These are phyloP conservation scores for Jackrogersella multiformis DNA, from an alignment of 495 filamentous ascomycete genomes.

Conservation along the genomic window DNA sequence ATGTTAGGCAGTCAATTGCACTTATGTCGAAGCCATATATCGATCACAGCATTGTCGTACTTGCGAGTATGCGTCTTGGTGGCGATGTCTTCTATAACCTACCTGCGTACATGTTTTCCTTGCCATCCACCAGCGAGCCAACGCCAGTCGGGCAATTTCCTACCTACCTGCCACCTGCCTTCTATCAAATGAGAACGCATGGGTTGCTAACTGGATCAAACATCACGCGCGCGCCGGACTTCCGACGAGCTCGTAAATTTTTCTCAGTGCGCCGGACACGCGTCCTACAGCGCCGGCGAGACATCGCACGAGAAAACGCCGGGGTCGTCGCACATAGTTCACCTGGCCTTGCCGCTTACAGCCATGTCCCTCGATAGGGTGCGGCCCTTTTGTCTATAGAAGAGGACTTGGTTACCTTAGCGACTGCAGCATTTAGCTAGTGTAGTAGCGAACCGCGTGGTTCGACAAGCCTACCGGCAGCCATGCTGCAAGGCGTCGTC, in stretches of 20 bases:
- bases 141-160: not conserved
- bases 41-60: not conserved
- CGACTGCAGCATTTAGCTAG: too few relatives aligned
- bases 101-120: not conserved
- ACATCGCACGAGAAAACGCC: conserved; percentile 24
- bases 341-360: not conserved
- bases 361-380: too few relatives aligned
- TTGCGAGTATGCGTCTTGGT: not conserved
- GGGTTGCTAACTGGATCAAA: not conserved
- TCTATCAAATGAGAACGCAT: not conserved
- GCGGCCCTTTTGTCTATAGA: not conserved
- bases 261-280: conserved; percentile 8
- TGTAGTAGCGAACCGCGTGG: too few relatives aligned
- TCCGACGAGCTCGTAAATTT: conserved; percentile 12
- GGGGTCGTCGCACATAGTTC: conserved; percentile 10
- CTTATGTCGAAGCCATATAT: too few relatives aligned
- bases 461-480: not conserved
- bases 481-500: conserved; percentile 4
- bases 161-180: too few relatives aligned
- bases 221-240: not conserved
- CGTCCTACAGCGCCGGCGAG: conserved; percentile 31
- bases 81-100: not conserved
- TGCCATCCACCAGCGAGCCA: not conserved
- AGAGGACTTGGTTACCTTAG: not conserved
- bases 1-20: too few relatives aligned